These are phyloP conservation scores for Daldinia eschscholtzii DNA, from an alignment of 2,329 filamentous ascomycete species.

Conservation along the genomic window DNA sequence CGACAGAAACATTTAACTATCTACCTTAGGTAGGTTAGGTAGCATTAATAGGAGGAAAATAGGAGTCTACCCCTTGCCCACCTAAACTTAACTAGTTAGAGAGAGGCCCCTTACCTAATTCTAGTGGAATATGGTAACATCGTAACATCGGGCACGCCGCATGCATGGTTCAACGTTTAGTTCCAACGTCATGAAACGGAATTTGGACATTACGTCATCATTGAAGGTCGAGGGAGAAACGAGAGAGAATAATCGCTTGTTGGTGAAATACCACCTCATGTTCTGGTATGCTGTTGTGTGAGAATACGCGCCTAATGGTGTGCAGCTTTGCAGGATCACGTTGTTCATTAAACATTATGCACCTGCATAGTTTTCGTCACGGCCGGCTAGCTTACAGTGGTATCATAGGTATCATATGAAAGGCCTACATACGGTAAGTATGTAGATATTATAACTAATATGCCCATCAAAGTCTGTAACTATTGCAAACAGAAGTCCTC, in stretches of 20 bases:
- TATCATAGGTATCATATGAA: background rate
- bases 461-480: background rate
- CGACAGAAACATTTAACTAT: background rate
- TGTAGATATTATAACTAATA: background rate
- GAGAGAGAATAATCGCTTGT: background rate
- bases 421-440: no score
- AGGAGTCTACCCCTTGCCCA: slow-evolving; percentile 21
- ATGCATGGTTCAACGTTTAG: background rate
- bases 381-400: background rate
- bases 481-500: background rate
- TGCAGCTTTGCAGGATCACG: background rate
- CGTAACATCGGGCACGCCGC: slow-evolving; percentile 25
- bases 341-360: background rate
- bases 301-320: background rate
- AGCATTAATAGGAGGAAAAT: slow-evolving; percentile 3
- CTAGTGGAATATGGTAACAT: slow-evolving; percentile 32
- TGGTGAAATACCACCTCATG: background rate
- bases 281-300: background rate
- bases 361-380: background rate
- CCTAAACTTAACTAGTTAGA: slow-evolving; percentile 22
- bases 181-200: background rate
- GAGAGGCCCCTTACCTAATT: slow-evolving; percentile 19
- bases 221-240: background rate
- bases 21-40: background rate
- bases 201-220: background rate